Percentiles rank a stretch among this genome's conserved stretches.
phyloP scores from a whole-genome alignment of 2,329 filamentous ascomycete genomes.

The Clarireedia hainanense region DNA sequence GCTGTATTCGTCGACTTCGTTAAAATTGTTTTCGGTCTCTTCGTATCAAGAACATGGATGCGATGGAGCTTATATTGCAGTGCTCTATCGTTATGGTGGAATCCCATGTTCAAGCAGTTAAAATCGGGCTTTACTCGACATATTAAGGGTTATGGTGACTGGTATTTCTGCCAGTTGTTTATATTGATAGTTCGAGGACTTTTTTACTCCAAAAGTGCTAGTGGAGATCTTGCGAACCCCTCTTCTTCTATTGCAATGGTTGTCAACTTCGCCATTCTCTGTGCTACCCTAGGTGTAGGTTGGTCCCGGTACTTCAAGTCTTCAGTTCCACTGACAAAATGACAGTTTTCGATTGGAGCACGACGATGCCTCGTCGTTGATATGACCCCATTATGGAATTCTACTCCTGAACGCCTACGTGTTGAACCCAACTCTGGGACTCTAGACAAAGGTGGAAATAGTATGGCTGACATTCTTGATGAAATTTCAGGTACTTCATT shows the following conservation, averaged over 20 bases:
- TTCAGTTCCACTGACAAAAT: constrained; percentile 8
- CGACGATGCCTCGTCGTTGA: constrained; percentile 19
- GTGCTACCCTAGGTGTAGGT: constrained; percentile 47
- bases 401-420: constrained; percentile 18
- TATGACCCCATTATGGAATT: constrained; percentile 44
- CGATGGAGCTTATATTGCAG: constrained; percentile 42
- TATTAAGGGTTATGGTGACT: constrained; percentile 52
- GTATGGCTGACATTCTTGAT: constrained; percentile 34
- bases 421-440: constrained; percentile 18
- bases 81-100: constrained; percentile 56
- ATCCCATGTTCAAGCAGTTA: constrained; percentile 55
- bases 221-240: constrained; percentile 15
- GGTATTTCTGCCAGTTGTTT: constrained; percentile 58
- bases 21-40: neutral
- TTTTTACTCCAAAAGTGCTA: constrained; percentile 30
- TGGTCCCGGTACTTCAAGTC: neutral
- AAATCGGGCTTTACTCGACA: constrained; percentile 52
- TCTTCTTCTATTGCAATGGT: constrained; percentile 13
- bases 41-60: constrained; percentile 14
- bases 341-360: constrained; percentile 18
- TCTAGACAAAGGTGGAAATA: constrained; percentile 31
- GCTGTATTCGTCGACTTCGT: neutral
- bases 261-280: constrained; percentile 47
- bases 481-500: constrained; percentile 6
- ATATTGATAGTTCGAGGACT: constrained; percentile 48